phyloP scores from a whole-genome alignment of 2,329 filamentous ascomycete species.

The Colletotrichum ledebouriae region DNA sequence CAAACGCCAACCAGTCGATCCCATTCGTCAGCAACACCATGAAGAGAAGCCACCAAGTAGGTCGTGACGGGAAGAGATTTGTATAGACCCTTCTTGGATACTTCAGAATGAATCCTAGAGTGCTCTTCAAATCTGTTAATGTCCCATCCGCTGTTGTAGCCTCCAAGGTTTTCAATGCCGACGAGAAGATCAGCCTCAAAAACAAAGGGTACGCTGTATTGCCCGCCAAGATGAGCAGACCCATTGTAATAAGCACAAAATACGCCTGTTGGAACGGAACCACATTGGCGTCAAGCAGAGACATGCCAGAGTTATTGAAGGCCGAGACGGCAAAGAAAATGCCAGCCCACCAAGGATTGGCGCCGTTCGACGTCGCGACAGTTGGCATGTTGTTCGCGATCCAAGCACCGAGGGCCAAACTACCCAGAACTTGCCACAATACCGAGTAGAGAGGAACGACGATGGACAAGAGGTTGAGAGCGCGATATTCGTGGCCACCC shows the following conservation, averaged over 20 bases:
- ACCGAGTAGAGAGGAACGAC: slow-evolving; percentile 73
- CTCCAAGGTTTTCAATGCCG: slow-evolving; percentile 57
- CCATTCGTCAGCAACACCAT: slow-evolving; percentile 72
- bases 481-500: slow-evolving; percentile 74
- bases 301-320: slow-evolving; percentile 81
- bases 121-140: slow-evolving; percentile 59
- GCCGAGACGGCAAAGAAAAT: slow-evolving; percentile 77
- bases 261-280: slow-evolving; percentile 68
- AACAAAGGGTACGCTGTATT: slow-evolving; percentile 77
- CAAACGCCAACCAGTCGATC: slow-evolving; percentile 75
- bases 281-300: slow-evolving; percentile 75
- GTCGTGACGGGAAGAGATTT: slow-evolving; percentile 72
- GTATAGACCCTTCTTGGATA: slow-evolving; percentile 72
- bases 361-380: slow-evolving; percentile 65
- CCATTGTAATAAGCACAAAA: slow-evolving; percentile 67
- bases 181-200: slow-evolving; percentile 71
- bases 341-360: slow-evolving; percentile 77
- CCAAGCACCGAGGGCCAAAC: slow-evolving; percentile 72
- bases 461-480: slow-evolving; percentile 69
- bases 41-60: slow-evolving; percentile 76
- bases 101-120: slow-evolving; percentile 66
- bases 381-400: slow-evolving; percentile 65
- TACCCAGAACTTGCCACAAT: slow-evolving; percentile 70
- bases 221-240: slow-evolving; percentile 71
- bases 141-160: slow-evolving; percentile 54